These are phyloP conservation scores for Neurospora sp. DNA, from an alignment of 495 filamentous ascomycete species.

Conservation along the genomic window DNA sequence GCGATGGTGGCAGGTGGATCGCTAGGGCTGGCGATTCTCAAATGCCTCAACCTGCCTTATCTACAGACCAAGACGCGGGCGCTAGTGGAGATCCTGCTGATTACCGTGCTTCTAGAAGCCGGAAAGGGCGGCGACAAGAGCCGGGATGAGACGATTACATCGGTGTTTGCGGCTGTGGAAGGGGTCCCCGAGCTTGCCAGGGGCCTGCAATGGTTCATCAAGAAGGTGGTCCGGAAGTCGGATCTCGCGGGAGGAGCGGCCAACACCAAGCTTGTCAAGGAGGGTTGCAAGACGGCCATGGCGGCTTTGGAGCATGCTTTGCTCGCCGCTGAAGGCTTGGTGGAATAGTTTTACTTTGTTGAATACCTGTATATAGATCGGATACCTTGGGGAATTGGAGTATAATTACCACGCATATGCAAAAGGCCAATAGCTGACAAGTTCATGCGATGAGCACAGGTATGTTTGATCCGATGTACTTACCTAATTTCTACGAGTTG, in stretches of 20 bases:
- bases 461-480: not conserved
- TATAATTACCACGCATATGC: not conserved
- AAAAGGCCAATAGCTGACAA: not conserved
- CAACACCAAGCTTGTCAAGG: slow-evolving; percentile 53
- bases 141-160: slow-evolving; percentile 39
- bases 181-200: slow-evolving; percentile 53
- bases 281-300: slow-evolving; percentile 58
- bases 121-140: slow-evolving; percentile 19
- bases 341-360: not conserved
- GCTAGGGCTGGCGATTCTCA: slow-evolving; percentile 57
- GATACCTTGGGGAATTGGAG: not conserved
- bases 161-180: slow-evolving; percentile 52
- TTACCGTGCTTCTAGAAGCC: slow-evolving; percentile 58
- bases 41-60: slow-evolving; percentile 66
- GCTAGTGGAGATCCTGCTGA: slow-evolving; percentile 71
- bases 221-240: slow-evolving; percentile 63
- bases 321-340: slow-evolving; percentile 15
- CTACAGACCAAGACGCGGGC: slow-evolving; percentile 64
- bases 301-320: slow-evolving; percentile 46
- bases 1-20: slow-evolving; percentile 56
- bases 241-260: slow-evolving; percentile 54
- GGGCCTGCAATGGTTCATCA: slow-evolving; percentile 69
- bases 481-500: not conserved
- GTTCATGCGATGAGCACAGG: not conserved
- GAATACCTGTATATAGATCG: not conserved